Conservation (phyloP, 176 grass and related monocot species). For the Oryza meridionalis region DNA sequence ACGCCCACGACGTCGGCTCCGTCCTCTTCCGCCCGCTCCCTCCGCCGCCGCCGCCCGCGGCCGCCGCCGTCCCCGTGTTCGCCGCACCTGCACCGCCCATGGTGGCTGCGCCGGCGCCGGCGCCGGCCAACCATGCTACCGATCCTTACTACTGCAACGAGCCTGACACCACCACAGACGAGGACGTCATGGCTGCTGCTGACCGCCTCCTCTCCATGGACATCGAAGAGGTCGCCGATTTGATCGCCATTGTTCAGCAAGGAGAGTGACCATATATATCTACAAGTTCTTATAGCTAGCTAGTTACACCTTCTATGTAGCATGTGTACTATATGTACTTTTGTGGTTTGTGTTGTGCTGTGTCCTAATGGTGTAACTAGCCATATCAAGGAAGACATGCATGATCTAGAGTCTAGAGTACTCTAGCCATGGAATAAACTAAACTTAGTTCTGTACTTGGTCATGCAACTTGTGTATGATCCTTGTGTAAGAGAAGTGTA, state of each 20-base stretch:
- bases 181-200: neutral
- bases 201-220: conserved; percentile 13
- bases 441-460: neutral
- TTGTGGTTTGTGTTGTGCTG: conserved; percentile 8
- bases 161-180: neutral
- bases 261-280: neutral
- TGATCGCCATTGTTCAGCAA: neutral
- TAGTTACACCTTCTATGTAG: neutral
- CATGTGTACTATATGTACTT: neutral
- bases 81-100: neutral
- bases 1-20: neutral
- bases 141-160: neutral
- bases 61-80: neutral
- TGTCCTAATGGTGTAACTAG: neutral
- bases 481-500: conserved; percentile 1
- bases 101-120: neutral
- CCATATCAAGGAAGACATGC: neutral
- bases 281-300: neutral
- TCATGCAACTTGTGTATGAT: neutral
- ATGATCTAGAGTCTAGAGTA: neutral
- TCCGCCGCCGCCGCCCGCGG: neutral
- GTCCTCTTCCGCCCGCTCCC: neutral
- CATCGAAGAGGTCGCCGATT: neutral
- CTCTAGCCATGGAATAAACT: neutral
- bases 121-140: neutral